phyloP scores from a whole-genome alignment of 371 early-diverging fungal genomes.

The Rhizomucor pusillus region DNA sequence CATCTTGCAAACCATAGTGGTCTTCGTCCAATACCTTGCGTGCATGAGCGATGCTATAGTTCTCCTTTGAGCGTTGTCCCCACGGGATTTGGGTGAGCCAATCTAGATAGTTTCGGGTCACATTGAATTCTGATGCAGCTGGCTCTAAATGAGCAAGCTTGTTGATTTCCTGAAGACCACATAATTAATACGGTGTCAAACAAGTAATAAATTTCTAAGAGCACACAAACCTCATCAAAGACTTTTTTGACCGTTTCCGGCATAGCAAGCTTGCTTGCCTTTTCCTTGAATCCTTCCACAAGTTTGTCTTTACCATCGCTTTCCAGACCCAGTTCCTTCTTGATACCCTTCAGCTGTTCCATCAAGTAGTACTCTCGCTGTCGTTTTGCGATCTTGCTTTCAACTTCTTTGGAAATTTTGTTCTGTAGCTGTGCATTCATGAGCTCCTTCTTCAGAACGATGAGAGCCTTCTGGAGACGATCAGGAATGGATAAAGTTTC shows the following conservation, averaged over 20 bases:
- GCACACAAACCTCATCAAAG: constrained; percentile 80
- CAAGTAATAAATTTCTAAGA: not conserved
- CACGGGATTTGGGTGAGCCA: constrained; percentile 97
- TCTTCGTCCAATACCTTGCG: constrained; percentile 89
- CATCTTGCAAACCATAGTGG: constrained; percentile 98
- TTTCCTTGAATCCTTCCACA: constrained; percentile 87
- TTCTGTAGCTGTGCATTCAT: constrained; percentile 95
- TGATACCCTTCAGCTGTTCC: constrained; percentile 98
- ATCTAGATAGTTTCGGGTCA: constrained; percentile 95
- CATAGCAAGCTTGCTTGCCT: constrained; percentile 81
- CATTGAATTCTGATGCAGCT: constrained; percentile 96
- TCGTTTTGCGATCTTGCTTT: constrained; percentile 91
- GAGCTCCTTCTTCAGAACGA: constrained; percentile 94
- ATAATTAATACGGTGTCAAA: no score
- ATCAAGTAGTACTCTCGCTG: constrained; percentile 97
- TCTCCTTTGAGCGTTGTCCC: constrained; percentile 88
- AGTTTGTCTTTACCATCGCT: constrained; percentile 96
- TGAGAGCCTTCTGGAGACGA: constrained; percentile 85
- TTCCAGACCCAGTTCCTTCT: constrained; percentile 96
- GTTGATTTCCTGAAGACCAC: constrained; percentile 67
- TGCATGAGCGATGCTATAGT: constrained; percentile 86
- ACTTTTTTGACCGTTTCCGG: constrained; percentile 89
- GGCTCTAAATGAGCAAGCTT: constrained; percentile 94
- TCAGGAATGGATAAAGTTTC: constrained; percentile 88
- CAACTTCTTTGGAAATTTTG: constrained; percentile 95